Percentiles rank a stretch among this genome's conserved stretches.
Evolutionary conservation across 352 stramenopile species (phyloP).

Genomic region (Globisporangium barbulae): DNA sequence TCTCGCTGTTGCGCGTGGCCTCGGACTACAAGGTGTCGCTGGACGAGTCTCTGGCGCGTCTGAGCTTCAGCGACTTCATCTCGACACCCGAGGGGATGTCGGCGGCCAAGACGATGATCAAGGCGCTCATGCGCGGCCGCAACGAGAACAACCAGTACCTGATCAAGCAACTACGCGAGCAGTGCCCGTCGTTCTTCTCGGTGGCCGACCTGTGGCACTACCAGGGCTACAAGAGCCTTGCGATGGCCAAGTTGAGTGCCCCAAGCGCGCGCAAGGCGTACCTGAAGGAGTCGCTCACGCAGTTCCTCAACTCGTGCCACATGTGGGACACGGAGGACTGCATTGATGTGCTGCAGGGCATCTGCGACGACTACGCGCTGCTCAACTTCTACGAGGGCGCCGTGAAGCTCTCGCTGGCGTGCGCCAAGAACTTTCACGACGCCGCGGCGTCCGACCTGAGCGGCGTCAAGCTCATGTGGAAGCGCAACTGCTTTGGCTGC

Average conservation of each 20-base stretch:
- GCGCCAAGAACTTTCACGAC: slow-evolving; percentile 76
- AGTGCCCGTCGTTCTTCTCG: slow-evolving; percentile 83
- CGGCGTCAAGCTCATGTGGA: slow-evolving; percentile 63
- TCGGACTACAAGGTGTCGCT: slow-evolving; percentile 68
- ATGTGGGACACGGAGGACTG: slow-evolving; percentile 85
- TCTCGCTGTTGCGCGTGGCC: slow-evolving; percentile 66
- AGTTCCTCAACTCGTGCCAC: slow-evolving; percentile 81
- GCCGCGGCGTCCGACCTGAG: slow-evolving; percentile 59
- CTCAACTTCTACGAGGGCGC: slow-evolving; percentile 85
- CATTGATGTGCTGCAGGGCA: slow-evolving; percentile 68
- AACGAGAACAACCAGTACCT: slow-evolving; percentile 84
- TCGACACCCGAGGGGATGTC: slow-evolving; percentile 54
- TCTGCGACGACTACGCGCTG: slow-evolving; percentile 78
- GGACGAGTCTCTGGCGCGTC: slow-evolving; percentile 53
- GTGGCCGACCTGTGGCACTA: slow-evolving; percentile 81
- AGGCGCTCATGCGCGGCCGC: slow-evolving; percentile 67
- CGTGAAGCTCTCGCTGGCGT: slow-evolving; percentile 78
- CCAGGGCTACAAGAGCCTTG: slow-evolving; percentile 83
- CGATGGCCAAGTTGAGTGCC: slow-evolving; percentile 71
- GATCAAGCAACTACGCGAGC: slow-evolving; percentile 78
- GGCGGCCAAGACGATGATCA: slow-evolving; percentile 76
- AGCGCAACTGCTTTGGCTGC: slow-evolving; percentile 72
- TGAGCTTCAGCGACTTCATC: slow-evolving; percentile 79
- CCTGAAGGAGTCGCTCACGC: slow-evolving; percentile 65
- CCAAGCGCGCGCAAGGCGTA: slow-evolving; percentile 58